A percentile compares a stretch with the other conserved stretches of the same genome.
These are phyloP conservation scores for Coemansia sp. DNA, from an alignment of 192 early-diverging fungal genomes.

Conservation along the genomic window DNA sequence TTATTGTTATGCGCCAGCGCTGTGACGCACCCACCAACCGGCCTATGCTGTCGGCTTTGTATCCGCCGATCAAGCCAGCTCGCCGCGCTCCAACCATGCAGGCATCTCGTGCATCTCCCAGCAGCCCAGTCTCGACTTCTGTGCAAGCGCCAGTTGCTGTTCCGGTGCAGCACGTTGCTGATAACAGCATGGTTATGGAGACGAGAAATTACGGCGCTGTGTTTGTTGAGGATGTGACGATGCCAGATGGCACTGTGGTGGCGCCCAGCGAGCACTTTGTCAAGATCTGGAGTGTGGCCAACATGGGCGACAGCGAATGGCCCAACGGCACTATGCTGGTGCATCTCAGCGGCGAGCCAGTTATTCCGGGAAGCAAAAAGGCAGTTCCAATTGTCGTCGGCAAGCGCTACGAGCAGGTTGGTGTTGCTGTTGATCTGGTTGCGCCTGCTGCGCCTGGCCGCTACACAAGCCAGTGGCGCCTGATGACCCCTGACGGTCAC, in stretches of 20 bases:
- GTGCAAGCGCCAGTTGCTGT: not conserved
- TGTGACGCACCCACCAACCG: slow-evolving; percentile 7
- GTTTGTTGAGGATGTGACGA: slow-evolving; percentile 69
- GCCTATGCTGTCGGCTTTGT: slow-evolving; percentile 29
- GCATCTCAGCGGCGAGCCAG: slow-evolving; percentile 58
- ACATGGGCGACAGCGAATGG: slow-evolving; percentile 63
- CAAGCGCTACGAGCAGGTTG: slow-evolving; percentile 56
- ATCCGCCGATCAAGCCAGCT: slow-evolving; percentile 4
- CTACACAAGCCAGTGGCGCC: slow-evolving; percentile 64
- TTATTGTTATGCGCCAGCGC: slow-evolving; percentile 78
- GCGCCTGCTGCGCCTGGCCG: slow-evolving; percentile 61
- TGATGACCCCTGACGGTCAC: slow-evolving; percentile 59
- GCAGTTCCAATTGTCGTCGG: slow-evolving; percentile 51
- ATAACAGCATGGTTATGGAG: slow-evolving; percentile 12
- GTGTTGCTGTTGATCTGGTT: slow-evolving; percentile 64
- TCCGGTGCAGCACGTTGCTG: not conserved
- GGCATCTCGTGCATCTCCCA: not conserved
- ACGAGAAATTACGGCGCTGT: slow-evolving; percentile 37
- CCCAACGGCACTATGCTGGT: slow-evolving; percentile 59
- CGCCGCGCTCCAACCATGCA: not conserved
- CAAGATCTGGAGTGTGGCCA: slow-evolving; percentile 73
- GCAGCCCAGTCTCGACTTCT: not conserved
- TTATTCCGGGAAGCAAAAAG: slow-evolving; percentile 50
- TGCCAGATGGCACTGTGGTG: slow-evolving; percentile 63
- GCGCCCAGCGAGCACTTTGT: slow-evolving; percentile 59